Percentiles rank a stretch among this genome's conserved stretches.
Evolutionary conservation across 768 basidiomycete species (phyloP).

Genomic region (Pulveroboletus ravenelii): DNA sequence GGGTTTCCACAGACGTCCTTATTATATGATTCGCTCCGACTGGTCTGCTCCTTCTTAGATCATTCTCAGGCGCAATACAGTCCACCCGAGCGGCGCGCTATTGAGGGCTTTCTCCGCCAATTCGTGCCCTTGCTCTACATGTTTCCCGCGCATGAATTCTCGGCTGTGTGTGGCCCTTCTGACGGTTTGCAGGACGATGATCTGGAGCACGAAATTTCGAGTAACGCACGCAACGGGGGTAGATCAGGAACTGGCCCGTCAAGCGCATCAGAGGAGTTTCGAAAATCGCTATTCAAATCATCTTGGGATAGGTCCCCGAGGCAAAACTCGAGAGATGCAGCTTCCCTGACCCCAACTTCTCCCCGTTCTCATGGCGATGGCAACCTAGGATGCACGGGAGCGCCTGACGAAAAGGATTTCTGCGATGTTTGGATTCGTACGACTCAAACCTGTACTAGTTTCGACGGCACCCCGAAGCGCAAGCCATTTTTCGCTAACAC

Average conservation of each 20-base stretch:
- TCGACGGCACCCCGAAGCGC: conserved; percentile 33
- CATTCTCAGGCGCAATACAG: conserved; percentile 76
- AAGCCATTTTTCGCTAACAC: conserved; percentile 86
- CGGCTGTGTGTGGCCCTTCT: conserved; percentile 54
- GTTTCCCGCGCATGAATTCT: conserved; percentile 62
- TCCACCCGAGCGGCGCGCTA: conserved; percentile 67
- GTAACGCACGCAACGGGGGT: conserved; percentile 32
- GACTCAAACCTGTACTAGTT: conserved; percentile 19
- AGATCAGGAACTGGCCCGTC: conserved; percentile 46
- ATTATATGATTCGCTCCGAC: conserved; percentile 83
- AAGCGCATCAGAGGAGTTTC: conserved; percentile 60
- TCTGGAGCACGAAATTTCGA: conserved; percentile 24
- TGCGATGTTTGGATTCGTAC: conserved; percentile 61
- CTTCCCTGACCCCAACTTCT: conserved; percentile 24
- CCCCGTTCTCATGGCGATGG: conserved; percentile 4
- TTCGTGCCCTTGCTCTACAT: conserved; percentile 83
- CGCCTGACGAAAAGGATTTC: conserved; percentile 6
- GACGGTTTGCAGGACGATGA: conserved; percentile 42
- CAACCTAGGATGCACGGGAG: background rate
- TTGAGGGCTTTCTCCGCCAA: conserved; percentile 79
- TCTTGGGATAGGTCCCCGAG: conserved; percentile 53
- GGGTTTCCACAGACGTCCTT: conserved; percentile 72
- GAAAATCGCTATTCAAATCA: conserved; percentile 77
- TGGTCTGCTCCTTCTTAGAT: conserved; percentile 89
- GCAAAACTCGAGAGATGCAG: conserved; percentile 28